phyloP scores from a whole-genome alignment of 352 stramenopile species.

The Phytopythium sindhum region DNA sequence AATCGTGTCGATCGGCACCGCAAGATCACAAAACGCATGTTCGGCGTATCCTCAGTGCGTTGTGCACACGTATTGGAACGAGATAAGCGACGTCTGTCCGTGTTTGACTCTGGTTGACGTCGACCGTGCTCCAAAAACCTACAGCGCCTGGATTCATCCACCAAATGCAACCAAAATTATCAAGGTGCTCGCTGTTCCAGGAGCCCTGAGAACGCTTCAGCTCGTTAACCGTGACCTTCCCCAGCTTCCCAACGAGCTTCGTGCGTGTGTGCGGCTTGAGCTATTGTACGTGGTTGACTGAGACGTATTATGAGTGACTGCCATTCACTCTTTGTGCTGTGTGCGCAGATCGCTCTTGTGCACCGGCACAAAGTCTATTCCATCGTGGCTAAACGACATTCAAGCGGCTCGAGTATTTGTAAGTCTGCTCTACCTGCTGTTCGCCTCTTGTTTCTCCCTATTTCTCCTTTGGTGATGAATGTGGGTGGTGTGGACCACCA shows the following conservation, averaged over 20 bases:
- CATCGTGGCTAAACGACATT: conserved; percentile 14
- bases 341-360: conserved; percentile 25
- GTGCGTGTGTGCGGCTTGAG: conserved; percentile 23
- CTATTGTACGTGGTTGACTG: conserved; percentile 26
- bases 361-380: conserved; percentile 21
- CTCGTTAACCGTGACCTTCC: conserved; percentile 29
- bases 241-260: conserved; percentile 23
- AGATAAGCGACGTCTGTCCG: conserved; percentile 13
- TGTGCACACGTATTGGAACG: conserved; percentile 21
- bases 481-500: too few relatives aligned
- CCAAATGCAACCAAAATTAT: too few relatives aligned
- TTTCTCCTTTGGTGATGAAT: too few relatives aligned
- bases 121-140: conserved; percentile 25
- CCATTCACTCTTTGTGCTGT: neutral
- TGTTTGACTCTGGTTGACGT: conserved; percentile 31
- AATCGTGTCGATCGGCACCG: conserved; percentile 9
- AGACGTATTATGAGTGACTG: too few relatives aligned
- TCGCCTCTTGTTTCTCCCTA: too few relatives aligned
- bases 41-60: conserved; percentile 21
- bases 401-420: neutral
- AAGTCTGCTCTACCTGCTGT: too few relatives aligned
- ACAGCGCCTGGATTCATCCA: conserved; percentile 36
- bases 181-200: too few relatives aligned
- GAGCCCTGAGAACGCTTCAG: conserved; percentile 27
- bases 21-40: conserved; percentile 12